Evolutionary conservation across 257 asterid species (phyloP).

Genomic region (Fraxinus pennsylvanica): DNA sequence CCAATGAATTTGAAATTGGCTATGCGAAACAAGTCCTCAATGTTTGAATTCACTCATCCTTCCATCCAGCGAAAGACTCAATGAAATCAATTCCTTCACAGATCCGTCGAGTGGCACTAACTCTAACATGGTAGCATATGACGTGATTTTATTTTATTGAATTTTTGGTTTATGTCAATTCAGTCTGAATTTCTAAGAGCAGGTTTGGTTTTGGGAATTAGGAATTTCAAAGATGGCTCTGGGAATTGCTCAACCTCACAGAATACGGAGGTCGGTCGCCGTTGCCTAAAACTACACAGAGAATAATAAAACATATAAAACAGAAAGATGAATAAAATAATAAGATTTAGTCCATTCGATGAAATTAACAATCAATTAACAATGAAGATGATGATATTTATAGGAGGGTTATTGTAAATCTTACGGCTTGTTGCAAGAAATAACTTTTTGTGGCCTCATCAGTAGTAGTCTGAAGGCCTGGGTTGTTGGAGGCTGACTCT

Average conservation of each 20-base stretch:
- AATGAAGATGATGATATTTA: background rate
- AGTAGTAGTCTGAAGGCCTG: slow-evolving; percentile 62
- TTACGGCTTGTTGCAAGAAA: slow-evolving; percentile 86
- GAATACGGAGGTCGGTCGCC: no score
- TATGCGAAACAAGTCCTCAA: background rate
- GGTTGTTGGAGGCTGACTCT: slow-evolving; percentile 75
- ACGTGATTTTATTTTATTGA: background rate
- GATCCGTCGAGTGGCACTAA: background rate
- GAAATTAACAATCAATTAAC: background rate
- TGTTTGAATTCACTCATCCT: background rate
- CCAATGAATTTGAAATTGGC: background rate
- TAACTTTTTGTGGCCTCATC: slow-evolving; percentile 86
- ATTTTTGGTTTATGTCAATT: background rate
- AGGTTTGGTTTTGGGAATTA: no score
- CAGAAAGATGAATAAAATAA: no score
- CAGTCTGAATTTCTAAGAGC: background rate
- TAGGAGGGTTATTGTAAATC: slow-evolving; percentile 15
- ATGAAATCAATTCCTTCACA: background rate
- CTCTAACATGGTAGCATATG: background rate
- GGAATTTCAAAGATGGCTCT: no score
- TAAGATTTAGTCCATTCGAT: no score
- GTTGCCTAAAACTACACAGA: no score
- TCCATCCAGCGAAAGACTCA: background rate
- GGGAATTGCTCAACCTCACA: no score
- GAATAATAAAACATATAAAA: no score